Conservation (phyloP, 2,329 filamentous ascomycete genomes). For the Chaetomium sp. region DNA sequence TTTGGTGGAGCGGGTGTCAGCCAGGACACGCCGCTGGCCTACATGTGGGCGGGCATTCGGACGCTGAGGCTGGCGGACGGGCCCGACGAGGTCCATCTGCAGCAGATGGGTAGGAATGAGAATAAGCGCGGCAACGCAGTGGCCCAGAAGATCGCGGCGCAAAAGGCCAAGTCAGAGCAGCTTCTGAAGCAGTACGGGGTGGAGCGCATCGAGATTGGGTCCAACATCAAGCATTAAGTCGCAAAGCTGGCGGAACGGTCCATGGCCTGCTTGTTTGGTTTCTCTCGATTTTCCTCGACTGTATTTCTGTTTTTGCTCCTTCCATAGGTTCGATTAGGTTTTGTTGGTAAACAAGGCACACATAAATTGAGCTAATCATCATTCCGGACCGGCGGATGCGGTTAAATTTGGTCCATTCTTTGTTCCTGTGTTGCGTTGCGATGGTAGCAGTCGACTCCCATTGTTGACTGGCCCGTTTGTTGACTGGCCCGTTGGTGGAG, state of each 20-base stretch:
- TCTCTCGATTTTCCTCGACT: background rate
- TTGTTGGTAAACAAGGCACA: too few species aligned
- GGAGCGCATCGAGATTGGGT: conserved; percentile 42
- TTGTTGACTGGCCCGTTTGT: too few species aligned
- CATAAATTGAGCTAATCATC: too few species aligned
- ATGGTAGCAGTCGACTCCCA: too few species aligned
- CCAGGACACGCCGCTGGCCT: conserved; percentile 88
- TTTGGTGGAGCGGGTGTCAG: conserved; percentile 87
- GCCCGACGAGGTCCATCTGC: conserved; percentile 88
- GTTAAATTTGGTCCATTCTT: too few species aligned
- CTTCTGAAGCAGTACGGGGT: conserved; percentile 55
- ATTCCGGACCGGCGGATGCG: too few species aligned
- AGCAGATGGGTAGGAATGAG: conserved; percentile 76
- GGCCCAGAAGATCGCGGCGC: conserved; percentile 54
- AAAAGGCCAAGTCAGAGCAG: conserved; percentile 59
- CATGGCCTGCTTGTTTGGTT: background rate
- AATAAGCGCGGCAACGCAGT: conserved; percentile 61
- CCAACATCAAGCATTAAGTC: conserved; percentile 37
- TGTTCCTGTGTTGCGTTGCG: too few species aligned
- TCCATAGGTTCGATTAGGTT: too few species aligned
- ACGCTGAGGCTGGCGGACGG: conserved; percentile 86
- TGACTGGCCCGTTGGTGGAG: too few species aligned
- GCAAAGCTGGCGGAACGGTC: background rate
- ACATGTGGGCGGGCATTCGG: conserved; percentile 72
- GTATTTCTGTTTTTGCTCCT: background rate